Evolutionary conservation across 345 rosid species (phyloP).

Genomic region (Arabidopsis suecica): DNA sequence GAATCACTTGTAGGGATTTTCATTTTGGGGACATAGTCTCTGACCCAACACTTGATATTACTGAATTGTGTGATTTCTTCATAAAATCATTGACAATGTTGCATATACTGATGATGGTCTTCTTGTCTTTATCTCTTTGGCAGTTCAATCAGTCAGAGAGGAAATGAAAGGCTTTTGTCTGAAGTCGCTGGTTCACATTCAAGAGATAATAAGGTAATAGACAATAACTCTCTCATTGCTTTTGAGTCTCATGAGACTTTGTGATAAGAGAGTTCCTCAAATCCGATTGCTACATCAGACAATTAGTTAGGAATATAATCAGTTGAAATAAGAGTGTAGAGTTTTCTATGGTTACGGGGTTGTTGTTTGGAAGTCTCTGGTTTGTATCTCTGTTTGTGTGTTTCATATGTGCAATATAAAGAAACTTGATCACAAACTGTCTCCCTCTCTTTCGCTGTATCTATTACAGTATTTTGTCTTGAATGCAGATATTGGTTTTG

Average conservation of each 20-base stretch:
- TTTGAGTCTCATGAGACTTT: not conserved
- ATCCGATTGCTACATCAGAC: not conserved
- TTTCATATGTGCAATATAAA: not conserved
- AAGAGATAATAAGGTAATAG: conserved; percentile 28
- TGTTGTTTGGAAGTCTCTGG: not conserved
- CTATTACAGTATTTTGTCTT: conserved; percentile 9
- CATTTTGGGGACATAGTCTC: not conserved
- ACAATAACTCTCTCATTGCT: not conserved
- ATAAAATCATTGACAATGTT: not conserved
- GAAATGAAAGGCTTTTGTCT: conserved; percentile 37
- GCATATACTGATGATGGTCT: conserved; percentile 4
- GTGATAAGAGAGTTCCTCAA: not conserved
- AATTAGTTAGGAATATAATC: not conserved
- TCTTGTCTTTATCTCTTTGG: conserved; percentile 18
- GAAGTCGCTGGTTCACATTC: conserved; percentile 38
- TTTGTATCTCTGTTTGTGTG: not conserved
- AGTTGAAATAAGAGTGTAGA: not conserved
- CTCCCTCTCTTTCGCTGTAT: not conserved
- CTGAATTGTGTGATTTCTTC: conserved; percentile 14
- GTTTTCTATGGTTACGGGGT: not conserved
- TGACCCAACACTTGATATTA: not conserved
- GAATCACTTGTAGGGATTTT: conserved; percentile 12
- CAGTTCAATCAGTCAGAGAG: conserved; percentile 41
- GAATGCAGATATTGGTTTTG: conserved; percentile 44
- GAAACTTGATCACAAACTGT: conserved; percentile 6